Percentiles rank a stretch among this genome's conserved stretches.
These are phyloP conservation scores for Cynanchum wilfordii DNA, from an alignment of 257 asterid species.

Conservation along the genomic window DNA sequence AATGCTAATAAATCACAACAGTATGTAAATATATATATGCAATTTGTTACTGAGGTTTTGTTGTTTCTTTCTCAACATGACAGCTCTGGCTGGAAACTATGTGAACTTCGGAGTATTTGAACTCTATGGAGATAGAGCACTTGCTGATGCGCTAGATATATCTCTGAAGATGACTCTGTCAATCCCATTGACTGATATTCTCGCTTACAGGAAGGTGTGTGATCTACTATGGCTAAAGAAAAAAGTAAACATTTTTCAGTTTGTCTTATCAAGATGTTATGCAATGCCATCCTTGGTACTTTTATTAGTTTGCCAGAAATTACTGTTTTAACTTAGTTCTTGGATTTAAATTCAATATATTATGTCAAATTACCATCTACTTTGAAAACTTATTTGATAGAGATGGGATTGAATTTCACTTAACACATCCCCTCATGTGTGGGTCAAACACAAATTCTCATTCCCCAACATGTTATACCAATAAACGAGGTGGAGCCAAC, in stretches of 20 bases:
- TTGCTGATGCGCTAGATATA: slow-evolving; percentile 91
- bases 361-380: neutral
- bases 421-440: no score
- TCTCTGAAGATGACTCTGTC: slow-evolving; percentile 84
- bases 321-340: neutral
- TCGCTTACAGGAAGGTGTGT: slow-evolving; percentile 94
- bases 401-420: no score
- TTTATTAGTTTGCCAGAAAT: neutral
- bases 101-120: slow-evolving; percentile 98
- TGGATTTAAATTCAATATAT: neutral
- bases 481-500: no score
- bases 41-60: slow-evolving; percentile 3
- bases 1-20: neutral
- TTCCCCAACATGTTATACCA: no score
- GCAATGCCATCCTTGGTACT: neutral
- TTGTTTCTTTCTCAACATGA: slow-evolving; percentile 19
- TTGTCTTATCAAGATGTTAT: neutral
- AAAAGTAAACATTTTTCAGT: neutral
- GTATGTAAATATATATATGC: neutral
- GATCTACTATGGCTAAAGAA: neutral
- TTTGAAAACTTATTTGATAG: no score
- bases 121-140: slow-evolving; percentile 97
- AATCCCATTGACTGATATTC: slow-evolving; percentile 75
- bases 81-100: slow-evolving; percentile 95
- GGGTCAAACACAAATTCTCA: no score